phyloP scores from a whole-genome alignment of 768 basidiomycete genomes.

The Rhodotorula toruloides region DNA sequence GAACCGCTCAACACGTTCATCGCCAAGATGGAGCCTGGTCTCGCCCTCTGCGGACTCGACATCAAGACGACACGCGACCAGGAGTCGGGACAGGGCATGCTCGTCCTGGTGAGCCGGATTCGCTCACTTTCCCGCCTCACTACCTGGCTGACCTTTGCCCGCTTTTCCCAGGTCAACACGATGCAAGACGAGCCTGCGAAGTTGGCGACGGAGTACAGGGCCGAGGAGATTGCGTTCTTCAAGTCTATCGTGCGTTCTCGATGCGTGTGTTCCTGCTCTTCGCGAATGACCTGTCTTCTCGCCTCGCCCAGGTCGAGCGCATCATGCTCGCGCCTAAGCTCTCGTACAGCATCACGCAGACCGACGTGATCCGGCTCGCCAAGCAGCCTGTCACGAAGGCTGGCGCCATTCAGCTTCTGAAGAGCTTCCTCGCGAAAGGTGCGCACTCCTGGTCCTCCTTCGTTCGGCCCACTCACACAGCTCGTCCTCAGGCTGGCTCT shows the following conservation, averaged over 20 bases:
- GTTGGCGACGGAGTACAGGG: conserved; percentile 73
- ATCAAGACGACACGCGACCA: conserved; percentile 64
- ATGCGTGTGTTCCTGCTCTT: background rate
- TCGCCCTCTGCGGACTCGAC: conserved; percentile 69
- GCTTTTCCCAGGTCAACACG: conserved; percentile 60
- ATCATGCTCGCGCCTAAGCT: conserved; percentile 75
- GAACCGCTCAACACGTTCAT: conserved; percentile 62
- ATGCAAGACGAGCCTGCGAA: conserved; percentile 77
- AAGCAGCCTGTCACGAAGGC: conserved; percentile 71
- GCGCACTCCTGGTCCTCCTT: too few relatives aligned
- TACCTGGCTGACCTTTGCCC: background rate
- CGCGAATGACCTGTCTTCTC: background rate
- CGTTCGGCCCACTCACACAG: background rate
- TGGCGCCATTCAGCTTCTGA: conserved; percentile 56
- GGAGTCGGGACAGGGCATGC: conserved; percentile 59
- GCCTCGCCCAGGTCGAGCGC: conserved; percentile 63
- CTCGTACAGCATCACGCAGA: conserved; percentile 68
- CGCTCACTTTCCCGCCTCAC: background rate
- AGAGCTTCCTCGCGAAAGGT: conserved; percentile 76
- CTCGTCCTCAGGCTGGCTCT: conserved; percentile 13
- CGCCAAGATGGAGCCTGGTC: conserved; percentile 56
- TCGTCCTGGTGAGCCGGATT: conserved; percentile 58
- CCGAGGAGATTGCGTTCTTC: conserved; percentile 76
- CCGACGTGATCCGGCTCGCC: conserved; percentile 68
- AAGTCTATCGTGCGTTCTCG: conserved; percentile 62